Base-by-base conservation (phyloP, 148 eudicot species). In the Spergularia bocconei region DNA sequence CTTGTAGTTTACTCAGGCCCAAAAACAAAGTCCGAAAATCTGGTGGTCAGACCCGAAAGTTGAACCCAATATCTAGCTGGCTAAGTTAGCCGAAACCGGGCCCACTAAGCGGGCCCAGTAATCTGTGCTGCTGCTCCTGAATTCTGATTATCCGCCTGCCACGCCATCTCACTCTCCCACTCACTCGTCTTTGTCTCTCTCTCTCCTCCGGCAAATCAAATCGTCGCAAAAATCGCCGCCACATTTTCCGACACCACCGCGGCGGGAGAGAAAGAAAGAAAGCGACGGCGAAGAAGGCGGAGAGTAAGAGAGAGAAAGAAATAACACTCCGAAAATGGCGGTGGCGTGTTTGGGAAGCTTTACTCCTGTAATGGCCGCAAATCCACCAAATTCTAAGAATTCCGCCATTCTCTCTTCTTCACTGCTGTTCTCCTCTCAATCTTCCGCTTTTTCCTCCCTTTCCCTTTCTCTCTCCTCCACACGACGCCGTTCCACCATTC, bases 381-480 rank as follows among this genome's bases (percentile, higher is more conserved):
- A 72, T 56, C 60, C 82, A 65, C 60, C 82, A 69, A 75, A 52
- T 13, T 59, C 41, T 70, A 72, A 61, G 5, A 39, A 69, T 48
- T 79, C 84, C 82, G 73, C 68, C n/a, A 47, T 69, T 77, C 48
- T 75, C 75, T 73, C 83, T 63, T 15, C 56, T 48, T 21, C 48
- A 6, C 14, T 47, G 11, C 7, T 13, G 6, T 33, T 63, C 77
- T 48, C 33, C 23, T 6, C 33, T 29, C 14, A 2, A 21, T 15
- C 70, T 36, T 51, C 70, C 81, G 8, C 69, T 16, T 69, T 70
- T 36, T 50, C 82, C 36, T 58, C 58, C 47, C 8, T 71, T 50
- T 58, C 58, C 47, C 8, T 71, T 50, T 50, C 63, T 47, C 44
- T 63, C 80, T 71, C 75, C 65, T 53, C 72, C 50, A 54, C 19